Conservation (phyloP, 805 yeast genomes). For the Candida coleopterorum region DNA sequence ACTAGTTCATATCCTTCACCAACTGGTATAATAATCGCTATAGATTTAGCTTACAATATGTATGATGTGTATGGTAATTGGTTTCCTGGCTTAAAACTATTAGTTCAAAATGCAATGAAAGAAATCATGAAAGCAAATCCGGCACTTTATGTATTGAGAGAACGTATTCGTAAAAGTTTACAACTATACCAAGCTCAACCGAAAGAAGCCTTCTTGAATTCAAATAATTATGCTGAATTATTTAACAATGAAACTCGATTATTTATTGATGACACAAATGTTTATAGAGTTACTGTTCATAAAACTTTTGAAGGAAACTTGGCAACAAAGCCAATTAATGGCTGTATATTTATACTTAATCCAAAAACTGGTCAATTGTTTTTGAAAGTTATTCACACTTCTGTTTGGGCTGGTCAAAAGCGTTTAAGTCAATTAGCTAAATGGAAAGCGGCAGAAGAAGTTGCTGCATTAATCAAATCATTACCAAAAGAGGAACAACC, state of each 20-base stretch:
- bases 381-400: conserved; percentile 84
- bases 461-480: conserved; percentile 83
- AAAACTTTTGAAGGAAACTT: conserved; percentile 89
- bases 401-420: conserved; percentile 96
- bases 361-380: conserved; percentile 90
- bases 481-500: conserved; percentile 94
- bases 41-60: conserved; percentile 93
- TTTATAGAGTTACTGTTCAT: conserved; percentile 88
- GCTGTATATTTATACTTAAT: conserved; percentile 83
- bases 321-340: conserved; percentile 89
- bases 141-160: conserved; percentile 84
- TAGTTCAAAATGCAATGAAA: conserved; percentile 86
- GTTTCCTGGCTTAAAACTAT: conserved; percentile 91
- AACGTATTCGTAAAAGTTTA: conserved; percentile 88
- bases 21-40: conserved; percentile 84
- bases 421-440: conserved; percentile 89
- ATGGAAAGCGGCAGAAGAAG: conserved; percentile 98
- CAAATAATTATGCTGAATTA: conserved; percentile 85
- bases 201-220: conserved; percentile 84
- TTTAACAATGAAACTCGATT: conserved; percentile 80
- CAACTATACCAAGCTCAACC: conserved; percentile 93
- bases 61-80: conserved; percentile 96
- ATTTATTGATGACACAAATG: conserved; percentile 91
- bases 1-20: conserved; percentile 86
- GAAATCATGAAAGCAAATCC: conserved; percentile 95